A percentile compares a stretch with the other conserved stretches of the same genome.
phyloP scores from a whole-genome alignment of 495 filamentous ascomycete genomes.

The Penicillium pulvis region DNA sequence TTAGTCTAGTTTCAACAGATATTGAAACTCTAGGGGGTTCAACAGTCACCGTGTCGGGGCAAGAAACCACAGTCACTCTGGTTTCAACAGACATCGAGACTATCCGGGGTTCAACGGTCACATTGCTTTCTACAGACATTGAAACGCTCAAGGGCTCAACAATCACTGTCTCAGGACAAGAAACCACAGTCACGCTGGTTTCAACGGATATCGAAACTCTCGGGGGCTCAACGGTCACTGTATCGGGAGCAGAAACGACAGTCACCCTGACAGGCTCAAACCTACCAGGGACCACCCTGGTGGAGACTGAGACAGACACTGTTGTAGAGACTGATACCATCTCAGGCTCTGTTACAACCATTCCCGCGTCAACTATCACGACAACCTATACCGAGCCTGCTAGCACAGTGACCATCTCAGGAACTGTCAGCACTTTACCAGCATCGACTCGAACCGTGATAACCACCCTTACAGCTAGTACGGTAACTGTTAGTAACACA shows the following conservation, averaged over 20 bases:
- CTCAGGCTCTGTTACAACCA: neutral
- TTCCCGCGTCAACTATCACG: constrained; percentile 7
- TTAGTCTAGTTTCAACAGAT: too few species aligned
- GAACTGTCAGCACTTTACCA: constrained; percentile 5
- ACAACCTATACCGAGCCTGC: constrained; percentile 4
- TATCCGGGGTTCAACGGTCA: too few species aligned
- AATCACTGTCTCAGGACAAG: too few species aligned
- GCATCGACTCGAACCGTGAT: constrained; percentile 1
- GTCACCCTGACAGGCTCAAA: neutral
- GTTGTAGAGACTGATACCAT: neutral
- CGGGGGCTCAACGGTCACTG: neutral
- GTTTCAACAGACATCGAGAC: too few species aligned
- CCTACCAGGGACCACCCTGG: neutral
- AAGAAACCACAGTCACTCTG: neutral
- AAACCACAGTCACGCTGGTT: neutral
- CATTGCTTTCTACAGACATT: too few species aligned
- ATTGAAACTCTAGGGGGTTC: too few species aligned
- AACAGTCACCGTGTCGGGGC: too few species aligned
- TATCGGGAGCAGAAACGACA: neutral
- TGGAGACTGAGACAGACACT: neutral
- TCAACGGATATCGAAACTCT: neutral
- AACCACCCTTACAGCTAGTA: neutral
- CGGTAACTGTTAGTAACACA: constrained; percentile 2
- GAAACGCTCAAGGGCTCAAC: too few species aligned
- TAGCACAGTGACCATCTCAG: constrained; percentile 6